Percentiles rank a stretch among this genome's conserved stretches.
Evolutionary conservation across 305 asterid genomes (phyloP).

Genomic region (Andrographis paniculata): DNA sequence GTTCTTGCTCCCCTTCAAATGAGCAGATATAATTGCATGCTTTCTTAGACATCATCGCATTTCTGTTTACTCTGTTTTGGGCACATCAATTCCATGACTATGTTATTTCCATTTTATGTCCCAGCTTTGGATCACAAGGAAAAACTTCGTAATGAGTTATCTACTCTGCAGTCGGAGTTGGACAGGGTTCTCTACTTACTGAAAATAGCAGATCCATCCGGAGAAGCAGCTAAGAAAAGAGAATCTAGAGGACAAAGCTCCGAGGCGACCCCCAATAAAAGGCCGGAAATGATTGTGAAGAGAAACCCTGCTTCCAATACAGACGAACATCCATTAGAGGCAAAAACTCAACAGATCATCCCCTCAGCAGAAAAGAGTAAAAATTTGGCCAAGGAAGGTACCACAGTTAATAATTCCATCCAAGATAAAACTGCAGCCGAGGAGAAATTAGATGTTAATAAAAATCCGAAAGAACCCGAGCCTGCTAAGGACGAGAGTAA

Average conservation of each 20-base stretch:
- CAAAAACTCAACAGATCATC: slow-evolving; percentile 14
- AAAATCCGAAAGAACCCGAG: slow-evolving; percentile 28
- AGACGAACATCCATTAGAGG: slow-evolving; percentile 19
- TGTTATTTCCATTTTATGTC: slow-evolving; percentile 20
- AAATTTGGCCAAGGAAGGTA: slow-evolving; percentile 23
- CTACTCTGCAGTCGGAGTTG: slow-evolving; percentile 66
- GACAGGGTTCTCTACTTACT: slow-evolving; percentile 80
- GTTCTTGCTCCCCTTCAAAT: too few species aligned
- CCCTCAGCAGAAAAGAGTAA: slow-evolving; percentile 23
- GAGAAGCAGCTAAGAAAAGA: slow-evolving; percentile 76
- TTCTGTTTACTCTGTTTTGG: too few species aligned
- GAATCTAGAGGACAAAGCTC: slow-evolving; percentile 39
- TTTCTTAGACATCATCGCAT: neutral
- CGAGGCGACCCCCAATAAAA: slow-evolving; percentile 15
- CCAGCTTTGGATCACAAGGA: slow-evolving; percentile 65
- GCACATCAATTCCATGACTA: slow-evolving; percentile 15
- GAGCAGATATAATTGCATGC: slow-evolving; percentile 10
- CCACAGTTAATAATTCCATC: slow-evolving; percentile 22
- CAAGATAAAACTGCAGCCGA: slow-evolving; percentile 25
- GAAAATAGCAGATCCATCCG: slow-evolving; percentile 87
- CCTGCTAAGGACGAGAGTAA: slow-evolving; percentile 25
- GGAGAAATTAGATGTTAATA: slow-evolving; percentile 31
- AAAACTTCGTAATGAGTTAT: slow-evolving; percentile 47
- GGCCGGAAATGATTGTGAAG: slow-evolving; percentile 18
- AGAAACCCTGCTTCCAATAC: slow-evolving; percentile 24